These are phyloP conservation scores for Cucurbita pepo DNA, from an alignment of 306 rosid species.

Conservation along the genomic window DNA sequence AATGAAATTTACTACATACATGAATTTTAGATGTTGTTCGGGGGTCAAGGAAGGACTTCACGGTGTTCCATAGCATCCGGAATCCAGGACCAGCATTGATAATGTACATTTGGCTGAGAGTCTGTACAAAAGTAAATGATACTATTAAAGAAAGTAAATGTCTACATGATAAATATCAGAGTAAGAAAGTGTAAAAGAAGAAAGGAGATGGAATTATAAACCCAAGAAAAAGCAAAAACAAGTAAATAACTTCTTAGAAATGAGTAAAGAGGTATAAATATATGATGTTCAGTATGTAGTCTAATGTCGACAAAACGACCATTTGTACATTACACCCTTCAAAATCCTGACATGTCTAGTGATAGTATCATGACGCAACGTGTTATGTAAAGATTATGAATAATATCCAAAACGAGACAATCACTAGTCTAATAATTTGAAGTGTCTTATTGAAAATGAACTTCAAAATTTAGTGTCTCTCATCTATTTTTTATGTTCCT, in stretches of 20 bases:
- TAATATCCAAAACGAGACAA: background rate
- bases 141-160: background rate
- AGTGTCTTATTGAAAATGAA: background rate
- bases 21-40: constrained; percentile 91
- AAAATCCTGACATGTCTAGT: background rate
- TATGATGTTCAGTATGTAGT: background rate
- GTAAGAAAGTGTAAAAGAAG: background rate
- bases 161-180: background rate
- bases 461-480: background rate
- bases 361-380: background rate
- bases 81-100: constrained; percentile 98
- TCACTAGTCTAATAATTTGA: no score
- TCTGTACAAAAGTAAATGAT: constrained; percentile 29
- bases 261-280: background rate
- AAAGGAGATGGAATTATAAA: background rate
- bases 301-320: background rate
- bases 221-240: background rate
- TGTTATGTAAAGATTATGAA: background rate
- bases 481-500: background rate
- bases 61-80: constrained; percentile 78
- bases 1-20: constrained; percentile 36
- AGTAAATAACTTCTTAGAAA: background rate
- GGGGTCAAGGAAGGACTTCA: constrained; percentile 86
- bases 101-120: constrained; percentile 88
- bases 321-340: background rate